These are phyloP conservation scores for Dichotomocladium elegans DNA, from an alignment of 371 early-diverging fungal species.

Conservation along the genomic window DNA sequence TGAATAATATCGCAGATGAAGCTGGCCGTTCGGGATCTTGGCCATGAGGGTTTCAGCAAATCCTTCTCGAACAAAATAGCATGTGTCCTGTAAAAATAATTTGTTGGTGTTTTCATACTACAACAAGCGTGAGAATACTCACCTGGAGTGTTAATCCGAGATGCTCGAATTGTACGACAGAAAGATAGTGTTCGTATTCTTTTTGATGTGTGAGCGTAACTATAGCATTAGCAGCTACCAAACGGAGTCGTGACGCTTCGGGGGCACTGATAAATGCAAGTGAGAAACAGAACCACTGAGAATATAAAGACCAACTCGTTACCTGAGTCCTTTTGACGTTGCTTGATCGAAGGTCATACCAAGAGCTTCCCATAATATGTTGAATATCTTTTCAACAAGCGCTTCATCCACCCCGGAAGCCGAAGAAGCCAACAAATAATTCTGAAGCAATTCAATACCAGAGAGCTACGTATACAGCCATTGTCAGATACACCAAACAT, in stretches of 20 bases:
- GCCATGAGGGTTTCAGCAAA: slow-evolving; percentile 72
- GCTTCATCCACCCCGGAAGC: slow-evolving; percentile 10
- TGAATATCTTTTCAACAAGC: slow-evolving; percentile 15
- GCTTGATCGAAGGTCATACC: slow-evolving; percentile 27
- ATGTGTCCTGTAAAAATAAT: slow-evolving; percentile 59
- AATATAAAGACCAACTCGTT: too few relatives aligned
- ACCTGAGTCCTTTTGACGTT: slow-evolving; percentile 7
- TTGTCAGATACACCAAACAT: background rate
- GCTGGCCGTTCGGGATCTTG: slow-evolving; percentile 50
- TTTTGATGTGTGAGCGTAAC: slow-evolving; percentile 61
- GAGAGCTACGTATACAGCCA: slow-evolving; percentile 11
- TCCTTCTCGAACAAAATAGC: slow-evolving; percentile 76
- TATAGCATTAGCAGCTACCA: slow-evolving; percentile 64
- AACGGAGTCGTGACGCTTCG: slow-evolving; percentile 45
- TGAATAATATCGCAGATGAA: slow-evolving; percentile 70
- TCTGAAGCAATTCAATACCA: slow-evolving; percentile 28
- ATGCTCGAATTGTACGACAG: slow-evolving; percentile 49
- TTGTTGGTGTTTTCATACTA: background rate
- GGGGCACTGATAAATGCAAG: slow-evolving; percentile 23
- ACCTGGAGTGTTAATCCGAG: slow-evolving; percentile 63
- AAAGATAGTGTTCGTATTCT: slow-evolving; percentile 50
- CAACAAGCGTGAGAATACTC: slow-evolving; percentile 1
- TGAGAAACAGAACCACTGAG: background rate
- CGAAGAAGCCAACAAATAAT: slow-evolving; percentile 20
- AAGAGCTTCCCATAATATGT: slow-evolving; percentile 22